These are phyloP conservation scores for Pinus albicaulis DNA, from an alignment of 75 land plant genomes.

Conservation along the genomic window DNA sequence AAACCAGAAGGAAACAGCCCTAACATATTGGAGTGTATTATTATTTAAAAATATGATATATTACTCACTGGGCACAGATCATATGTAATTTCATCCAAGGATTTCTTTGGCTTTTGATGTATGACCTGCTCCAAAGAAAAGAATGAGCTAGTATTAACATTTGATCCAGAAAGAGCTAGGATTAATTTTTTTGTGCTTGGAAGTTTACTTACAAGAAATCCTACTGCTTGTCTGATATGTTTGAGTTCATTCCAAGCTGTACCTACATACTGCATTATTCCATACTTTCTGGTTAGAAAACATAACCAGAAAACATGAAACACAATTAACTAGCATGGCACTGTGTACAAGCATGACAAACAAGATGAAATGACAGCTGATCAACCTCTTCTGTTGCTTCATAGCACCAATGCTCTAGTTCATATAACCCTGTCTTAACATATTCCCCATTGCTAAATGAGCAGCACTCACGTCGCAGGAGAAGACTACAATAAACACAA, in stretches of 20 bases:
- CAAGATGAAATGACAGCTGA: not conserved
- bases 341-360: not conserved
- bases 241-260: slow-evolving; percentile 87
- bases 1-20: not conserved
- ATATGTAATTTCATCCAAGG: slow-evolving; percentile 80
- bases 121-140: slow-evolving; percentile 49
- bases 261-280: slow-evolving; percentile 61
- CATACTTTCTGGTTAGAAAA: not conserved
- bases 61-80: slow-evolving; percentile 80
- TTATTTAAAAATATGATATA: too few relatives aligned
- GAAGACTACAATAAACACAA: slow-evolving; percentile 40
- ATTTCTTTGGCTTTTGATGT: slow-evolving; percentile 76
- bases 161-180: not conserved
- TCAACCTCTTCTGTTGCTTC: slow-evolving; percentile 80
- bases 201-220: slow-evolving; percentile 60
- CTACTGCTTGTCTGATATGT: slow-evolving; percentile 91
- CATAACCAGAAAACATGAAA: not conserved
- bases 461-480: slow-evolving; percentile 91
- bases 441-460: slow-evolving; percentile 95
- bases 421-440: slow-evolving; percentile 79
- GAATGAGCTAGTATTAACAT: not conserved
- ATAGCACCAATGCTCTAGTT: slow-evolving; percentile 80
- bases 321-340: not conserved
- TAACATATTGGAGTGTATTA: not conserved
- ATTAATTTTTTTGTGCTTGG: not conserved